Evolutionary conservation across 495 filamentous ascomycete species (phyloP).

Genomic region (Podospora pseudopauciseta): DNA sequence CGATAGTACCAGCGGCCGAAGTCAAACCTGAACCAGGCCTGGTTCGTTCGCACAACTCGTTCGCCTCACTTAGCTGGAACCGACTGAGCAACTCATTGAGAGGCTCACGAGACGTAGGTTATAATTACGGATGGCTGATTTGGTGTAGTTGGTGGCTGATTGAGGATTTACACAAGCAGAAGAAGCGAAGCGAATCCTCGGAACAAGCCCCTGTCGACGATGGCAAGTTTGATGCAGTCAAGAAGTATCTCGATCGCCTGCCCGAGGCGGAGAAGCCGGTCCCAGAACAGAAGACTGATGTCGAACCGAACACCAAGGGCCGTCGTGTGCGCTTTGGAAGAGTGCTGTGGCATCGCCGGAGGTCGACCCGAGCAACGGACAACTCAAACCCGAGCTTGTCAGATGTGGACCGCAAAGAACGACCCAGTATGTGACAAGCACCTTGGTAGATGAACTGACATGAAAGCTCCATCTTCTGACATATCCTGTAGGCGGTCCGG

Average conservation of each 20-base stretch:
- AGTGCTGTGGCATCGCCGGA: conserved; percentile 42
- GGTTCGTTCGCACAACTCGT: background rate
- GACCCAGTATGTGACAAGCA: background rate
- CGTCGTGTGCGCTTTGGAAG: conserved; percentile 32
- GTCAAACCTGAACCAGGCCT: background rate
- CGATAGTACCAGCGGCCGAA: background rate
- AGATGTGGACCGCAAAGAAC: background rate
- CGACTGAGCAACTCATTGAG: conserved; percentile 6
- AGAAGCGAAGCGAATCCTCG: conserved; percentile 1
- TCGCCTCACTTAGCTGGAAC: conserved; percentile 5
- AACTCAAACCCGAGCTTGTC: background rate
- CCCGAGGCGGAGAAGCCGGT: background rate
- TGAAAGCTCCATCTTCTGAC: background rate
- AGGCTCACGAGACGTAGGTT: conserved; percentile 3
- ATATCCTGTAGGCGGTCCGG: background rate
- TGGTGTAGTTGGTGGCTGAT: background rate
- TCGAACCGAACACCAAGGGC: background rate
- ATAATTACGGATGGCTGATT: background rate
- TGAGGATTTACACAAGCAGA: background rate
- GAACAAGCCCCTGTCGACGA: background rate
- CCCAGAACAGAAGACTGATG: background rate
- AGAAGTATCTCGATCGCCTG: conserved; percentile 1
- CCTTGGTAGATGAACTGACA: background rate
- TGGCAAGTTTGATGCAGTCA: conserved; percentile 4
- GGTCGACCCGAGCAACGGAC: conserved; percentile 19